Base-by-base conservation (phyloP, 2,329 filamentous ascomycete genomes). In the Emericellopsis atlantica region DNA sequence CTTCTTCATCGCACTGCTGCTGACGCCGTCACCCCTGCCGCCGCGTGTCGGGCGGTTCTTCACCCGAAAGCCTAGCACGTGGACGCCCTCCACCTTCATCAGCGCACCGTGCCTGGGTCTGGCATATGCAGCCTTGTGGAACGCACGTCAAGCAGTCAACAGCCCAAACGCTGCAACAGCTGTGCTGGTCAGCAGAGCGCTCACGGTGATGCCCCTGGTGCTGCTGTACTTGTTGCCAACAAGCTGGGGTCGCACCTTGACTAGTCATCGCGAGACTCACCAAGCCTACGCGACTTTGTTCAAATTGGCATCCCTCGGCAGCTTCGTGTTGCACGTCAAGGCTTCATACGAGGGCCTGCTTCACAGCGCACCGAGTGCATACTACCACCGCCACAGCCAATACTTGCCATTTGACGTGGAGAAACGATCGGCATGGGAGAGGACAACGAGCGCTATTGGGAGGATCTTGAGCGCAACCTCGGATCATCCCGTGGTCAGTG, bases 1-100 rank as follows among this genome's bases (percentile, higher is more conserved):
- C 24, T 82, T 82, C 59, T 78, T 74, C 50, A 51, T 79, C 9
- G 67, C 72, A 7, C 58, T 80, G 23, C 58, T 79, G 9, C 64
- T 78, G 22, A 76, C 70, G 1, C 74, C 74, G 1, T 53, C 69
- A 5, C 69, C 72, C 1, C 45, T 72, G 10, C 54, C 57, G 10
- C 44, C 52, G 4, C 44, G 45, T 16, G 47, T 46, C 7, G 21
- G 21, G 35, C 16, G 35, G 10, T 10, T 37, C 16, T 48, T 66
- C 24, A 54, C 60, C 1, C 55, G 53, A 3, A 71, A 71, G 42
- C 63, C 68, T 4, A 52, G 49, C 16, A 62, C 62, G 41, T 73
- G 69, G 64, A 48, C 54, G 9, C 63, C 67, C 0, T 55, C 60
- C 36, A 56, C 9, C 7, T 35, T 35, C n/a, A 35, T 35, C 32